phyloP scores from a whole-genome alignment of 2,329 filamentous ascomycete species.

The Epicoccum sorghinum region DNA sequence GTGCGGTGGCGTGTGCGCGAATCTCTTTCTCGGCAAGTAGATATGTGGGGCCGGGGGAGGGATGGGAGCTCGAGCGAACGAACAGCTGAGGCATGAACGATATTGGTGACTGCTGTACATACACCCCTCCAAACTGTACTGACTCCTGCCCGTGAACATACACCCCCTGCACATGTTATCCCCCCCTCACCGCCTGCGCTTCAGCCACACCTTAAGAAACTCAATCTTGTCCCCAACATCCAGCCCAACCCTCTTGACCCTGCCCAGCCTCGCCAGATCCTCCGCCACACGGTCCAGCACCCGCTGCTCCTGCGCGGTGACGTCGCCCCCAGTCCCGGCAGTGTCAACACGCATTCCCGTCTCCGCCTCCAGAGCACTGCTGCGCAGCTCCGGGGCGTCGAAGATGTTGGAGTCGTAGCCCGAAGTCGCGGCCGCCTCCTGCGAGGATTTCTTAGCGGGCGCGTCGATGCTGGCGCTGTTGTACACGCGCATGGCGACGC shows the following conservation, averaged over 20 bases:
- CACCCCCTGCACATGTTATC: too few relatives aligned
- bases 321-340: conserved; percentile 14
- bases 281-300: conserved; percentile 82
- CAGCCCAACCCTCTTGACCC: conserved; percentile 87
- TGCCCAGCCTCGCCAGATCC: conserved; percentile 81
- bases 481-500: conserved; percentile 78
- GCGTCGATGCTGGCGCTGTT: conserved; percentile 38
- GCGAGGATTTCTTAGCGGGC: conserved; percentile 8
- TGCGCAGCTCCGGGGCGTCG: conserved; percentile 34
- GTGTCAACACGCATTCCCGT: conserved; percentile 25
- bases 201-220: conserved; percentile 76
- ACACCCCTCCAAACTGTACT: too few relatives aligned
- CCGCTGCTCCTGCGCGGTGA: conserved; percentile 62
- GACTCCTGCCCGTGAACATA: too few relatives aligned
- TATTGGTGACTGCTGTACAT: too few relatives aligned
- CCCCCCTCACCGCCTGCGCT: conserved; percentile 35
- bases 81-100: too few relatives aligned
- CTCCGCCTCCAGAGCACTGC: conserved; percentile 19
- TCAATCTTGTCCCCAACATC: conserved; percentile 81
- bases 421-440: conserved; percentile 22
- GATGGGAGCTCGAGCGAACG: too few relatives aligned
- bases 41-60: too few relatives aligned
- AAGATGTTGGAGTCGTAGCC: conserved; percentile 44
- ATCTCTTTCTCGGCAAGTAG: too few relatives aligned
- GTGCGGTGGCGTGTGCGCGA: too few relatives aligned